A percentile compares a stretch with the other conserved stretches of the same genome.
These are phyloP conservation scores for Verticillium isaacii DNA, from an alignment of 2,329 filamentous ascomycete species.

Conservation along the genomic window DNA sequence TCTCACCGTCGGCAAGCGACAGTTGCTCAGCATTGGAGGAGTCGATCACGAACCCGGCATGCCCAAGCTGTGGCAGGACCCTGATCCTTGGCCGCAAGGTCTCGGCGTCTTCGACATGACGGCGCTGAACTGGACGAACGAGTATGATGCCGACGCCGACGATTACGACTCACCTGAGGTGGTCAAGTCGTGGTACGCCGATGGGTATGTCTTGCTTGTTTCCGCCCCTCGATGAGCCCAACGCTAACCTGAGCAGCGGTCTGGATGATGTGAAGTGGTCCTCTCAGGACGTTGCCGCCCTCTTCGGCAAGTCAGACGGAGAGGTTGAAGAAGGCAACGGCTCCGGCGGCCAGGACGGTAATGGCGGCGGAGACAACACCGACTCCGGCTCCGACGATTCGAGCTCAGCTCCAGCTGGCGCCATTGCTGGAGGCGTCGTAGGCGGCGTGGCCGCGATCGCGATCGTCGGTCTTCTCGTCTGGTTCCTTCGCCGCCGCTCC, in stretches of 20 bases:
- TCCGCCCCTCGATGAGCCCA: no score
- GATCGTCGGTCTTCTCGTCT: neutral
- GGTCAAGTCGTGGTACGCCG: slow-evolving; percentile 27
- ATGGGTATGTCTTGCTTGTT: slow-evolving; percentile 9
- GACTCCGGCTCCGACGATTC: neutral
- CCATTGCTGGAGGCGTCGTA: neutral
- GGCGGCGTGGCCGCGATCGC: neutral
- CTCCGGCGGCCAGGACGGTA: neutral
- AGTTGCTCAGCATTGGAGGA: slow-evolving; percentile 36
- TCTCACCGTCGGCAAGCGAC: slow-evolving; percentile 26
- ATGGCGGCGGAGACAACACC: neutral
- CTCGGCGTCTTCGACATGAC: slow-evolving; percentile 35
- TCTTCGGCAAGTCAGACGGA: neutral
- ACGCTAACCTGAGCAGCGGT: neutral
- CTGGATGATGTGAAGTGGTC: neutral
- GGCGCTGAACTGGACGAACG: slow-evolving; percentile 24
- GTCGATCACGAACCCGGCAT: slow-evolving; percentile 4
- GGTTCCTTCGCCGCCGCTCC: neutral
- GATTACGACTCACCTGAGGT: slow-evolving; percentile 25
- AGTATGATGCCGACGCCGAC: slow-evolving; percentile 26
- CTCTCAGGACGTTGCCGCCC: neutral
- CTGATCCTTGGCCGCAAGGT: slow-evolving; percentile 29
- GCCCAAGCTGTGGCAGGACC: slow-evolving; percentile 7
- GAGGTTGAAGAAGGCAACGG: neutral
- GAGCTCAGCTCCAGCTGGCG: neutral